These are phyloP conservation scores for Daldinia caldariorum DNA, from an alignment of 495 filamentous ascomycete species.

Conservation along the genomic window DNA sequence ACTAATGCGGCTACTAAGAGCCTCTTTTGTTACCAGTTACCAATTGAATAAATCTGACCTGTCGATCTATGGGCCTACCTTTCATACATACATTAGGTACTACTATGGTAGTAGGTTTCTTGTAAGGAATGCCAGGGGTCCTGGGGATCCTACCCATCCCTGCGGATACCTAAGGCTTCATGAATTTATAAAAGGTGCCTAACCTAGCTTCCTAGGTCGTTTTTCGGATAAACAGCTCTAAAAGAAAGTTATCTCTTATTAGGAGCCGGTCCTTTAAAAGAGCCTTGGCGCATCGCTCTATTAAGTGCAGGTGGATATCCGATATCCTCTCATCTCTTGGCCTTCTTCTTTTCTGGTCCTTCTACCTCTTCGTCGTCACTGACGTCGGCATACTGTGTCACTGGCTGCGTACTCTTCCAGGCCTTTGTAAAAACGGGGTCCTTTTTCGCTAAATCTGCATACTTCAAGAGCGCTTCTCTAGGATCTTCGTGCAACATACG, in stretches of 20 bases:
- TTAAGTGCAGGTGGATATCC: constrained; percentile 4
- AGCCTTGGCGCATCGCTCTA: constrained; percentile 10
- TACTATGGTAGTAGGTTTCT: background rate
- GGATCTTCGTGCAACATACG: constrained; percentile 98
- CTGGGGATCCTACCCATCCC: constrained; percentile 20
- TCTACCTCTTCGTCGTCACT: constrained; percentile 94
- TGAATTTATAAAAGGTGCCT: constrained; percentile 10
- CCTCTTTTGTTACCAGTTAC: background rate
- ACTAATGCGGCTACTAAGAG: constrained; percentile 6
- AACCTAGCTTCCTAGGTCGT: constrained; percentile 2
- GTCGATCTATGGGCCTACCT: constrained; percentile 37
- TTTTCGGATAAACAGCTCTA: constrained; percentile 20
- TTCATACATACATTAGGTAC: background rate
- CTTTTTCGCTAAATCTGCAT: constrained; percentile 92
- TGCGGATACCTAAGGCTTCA: constrained; percentile 15
- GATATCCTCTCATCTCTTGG: constrained; percentile 54
- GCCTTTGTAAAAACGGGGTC: constrained; percentile 94
- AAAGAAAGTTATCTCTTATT: constrained; percentile 1
- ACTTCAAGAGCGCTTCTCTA: constrained; percentile 90
- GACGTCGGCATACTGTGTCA: constrained; percentile 89
- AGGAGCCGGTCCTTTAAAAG: constrained; percentile 6
- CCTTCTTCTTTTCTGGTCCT: constrained; percentile 73
- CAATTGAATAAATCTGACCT: background rate
- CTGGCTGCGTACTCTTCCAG: constrained; percentile 92
- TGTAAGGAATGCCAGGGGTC: constrained; percentile 19